A percentile compares a stretch with the other conserved stretches of the same genome.
phyloP scores from a whole-genome alignment of 2,329 filamentous ascomycete species.

The Cladosporium sp. region DNA sequence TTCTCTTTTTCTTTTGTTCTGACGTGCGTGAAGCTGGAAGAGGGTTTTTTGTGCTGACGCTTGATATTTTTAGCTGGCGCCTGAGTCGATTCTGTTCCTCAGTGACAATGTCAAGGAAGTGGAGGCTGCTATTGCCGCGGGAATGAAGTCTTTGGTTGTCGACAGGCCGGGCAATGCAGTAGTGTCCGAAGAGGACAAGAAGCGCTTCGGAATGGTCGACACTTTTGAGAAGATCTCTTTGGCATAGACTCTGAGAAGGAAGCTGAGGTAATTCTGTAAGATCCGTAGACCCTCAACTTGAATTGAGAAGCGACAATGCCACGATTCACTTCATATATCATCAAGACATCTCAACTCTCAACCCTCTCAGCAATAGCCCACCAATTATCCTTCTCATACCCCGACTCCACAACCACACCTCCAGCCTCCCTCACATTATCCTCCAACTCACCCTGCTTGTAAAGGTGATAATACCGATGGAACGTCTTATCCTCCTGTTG shows the following conservation, averaged over 20 bases:
- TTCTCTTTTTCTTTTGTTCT: background rate
- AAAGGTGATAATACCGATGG: conserved; percentile 93
- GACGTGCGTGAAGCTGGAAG: background rate
- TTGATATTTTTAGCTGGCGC: background rate
- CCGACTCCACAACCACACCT: conserved; percentile 72
- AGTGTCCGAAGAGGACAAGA: conserved; percentile 54
- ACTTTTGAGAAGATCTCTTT: conserved; percentile 32
- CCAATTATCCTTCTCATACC: conserved; percentile 98
- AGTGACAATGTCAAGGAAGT: conserved; percentile 72
- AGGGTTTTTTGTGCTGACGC: background rate
- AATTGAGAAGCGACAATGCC: background rate
- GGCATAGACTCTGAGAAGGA: background rate
- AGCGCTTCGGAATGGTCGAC: conserved; percentile 31
- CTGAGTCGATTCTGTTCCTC: conserved; percentile 61
- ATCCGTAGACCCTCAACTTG: background rate
- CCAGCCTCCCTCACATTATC: conserved; percentile 73
- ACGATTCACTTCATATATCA: background rate
- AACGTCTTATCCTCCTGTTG: conserved; percentile 58
- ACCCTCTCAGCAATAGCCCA: conserved; percentile 68
- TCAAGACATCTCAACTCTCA: background rate
- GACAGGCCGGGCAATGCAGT: conserved; percentile 70
- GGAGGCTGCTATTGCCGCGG: conserved; percentile 47
- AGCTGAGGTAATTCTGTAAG: background rate
- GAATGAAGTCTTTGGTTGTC: conserved; percentile 47
- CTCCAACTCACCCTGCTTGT: conserved; percentile 83